Percentiles rank a stretch among this genome's conserved stretches.
These are phyloP conservation scores for Telopea speciosissima DNA, from an alignment of 177 flowering plant genomes.

Conservation along the genomic window DNA sequence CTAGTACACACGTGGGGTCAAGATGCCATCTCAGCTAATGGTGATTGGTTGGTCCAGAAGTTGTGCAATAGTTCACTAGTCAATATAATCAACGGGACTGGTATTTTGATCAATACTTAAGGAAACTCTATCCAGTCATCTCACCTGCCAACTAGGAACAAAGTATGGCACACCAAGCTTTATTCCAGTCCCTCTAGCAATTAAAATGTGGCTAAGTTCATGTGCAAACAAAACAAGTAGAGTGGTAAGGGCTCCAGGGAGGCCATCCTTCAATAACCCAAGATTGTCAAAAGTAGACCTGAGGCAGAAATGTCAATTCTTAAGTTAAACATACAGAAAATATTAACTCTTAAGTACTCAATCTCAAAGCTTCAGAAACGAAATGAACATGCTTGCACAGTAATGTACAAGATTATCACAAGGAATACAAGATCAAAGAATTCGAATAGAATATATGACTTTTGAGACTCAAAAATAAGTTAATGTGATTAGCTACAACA, in stretches of 20 bases:
- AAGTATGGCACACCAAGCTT: conserved; percentile 89
- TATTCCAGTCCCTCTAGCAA: conserved; percentile 58
- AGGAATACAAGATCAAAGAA: background rate
- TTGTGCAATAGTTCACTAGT: background rate
- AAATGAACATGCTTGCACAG: background rate
- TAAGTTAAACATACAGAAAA: conserved; percentile 1
- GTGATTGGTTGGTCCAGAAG: background rate
- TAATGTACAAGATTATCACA: background rate
- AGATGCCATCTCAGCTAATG: background rate
- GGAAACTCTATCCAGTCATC: conserved; percentile 5
- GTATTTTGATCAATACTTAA: background rate
- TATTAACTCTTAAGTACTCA: background rate
- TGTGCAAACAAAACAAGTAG: conserved; percentile 78
- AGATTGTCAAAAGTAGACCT: conserved; percentile 84
- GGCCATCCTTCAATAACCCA: conserved; percentile 61
- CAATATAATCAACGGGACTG: background rate
- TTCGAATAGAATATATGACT: background rate
- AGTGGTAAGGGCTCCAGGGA: conserved; percentile 88
- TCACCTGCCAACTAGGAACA: conserved; percentile 99
- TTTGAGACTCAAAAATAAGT: background rate
- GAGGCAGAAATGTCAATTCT: conserved; percentile 18
- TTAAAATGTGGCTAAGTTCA: conserved; percentile 73
- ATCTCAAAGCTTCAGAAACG: background rate
- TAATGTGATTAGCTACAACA: background rate
- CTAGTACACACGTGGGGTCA: background rate